Evolutionary conservation across 1,284 basidiomycete genomes (phyloP).

Genomic region (Trametes hirsuta): DNA sequence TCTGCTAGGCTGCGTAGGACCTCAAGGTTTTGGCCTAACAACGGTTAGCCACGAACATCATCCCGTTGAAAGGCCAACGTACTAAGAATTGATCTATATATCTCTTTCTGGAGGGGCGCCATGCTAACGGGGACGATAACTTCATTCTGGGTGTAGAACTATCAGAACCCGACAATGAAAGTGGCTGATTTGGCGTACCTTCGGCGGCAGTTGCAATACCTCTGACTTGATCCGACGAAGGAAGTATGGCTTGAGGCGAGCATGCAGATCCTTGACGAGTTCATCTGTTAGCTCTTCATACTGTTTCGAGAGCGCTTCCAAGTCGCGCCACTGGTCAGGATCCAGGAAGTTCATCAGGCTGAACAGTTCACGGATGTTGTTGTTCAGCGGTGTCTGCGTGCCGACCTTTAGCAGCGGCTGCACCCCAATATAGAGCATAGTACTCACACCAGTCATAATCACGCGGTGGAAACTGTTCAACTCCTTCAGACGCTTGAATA

Average conservation of each 20-base stretch:
- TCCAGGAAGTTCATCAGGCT: conserved; percentile 96
- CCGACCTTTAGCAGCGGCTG: not conserved
- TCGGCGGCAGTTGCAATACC: conserved; percentile 89
- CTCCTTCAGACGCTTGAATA: conserved; percentile 85
- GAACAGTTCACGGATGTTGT: conserved; percentile 94
- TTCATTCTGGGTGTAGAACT: conserved; percentile 59
- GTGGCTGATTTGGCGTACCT: conserved; percentile 52
- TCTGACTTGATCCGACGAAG: conserved; percentile 91
- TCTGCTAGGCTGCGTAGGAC: conserved; percentile 63
- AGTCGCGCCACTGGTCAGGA: conserved; percentile 71
- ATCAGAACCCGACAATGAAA: not conserved
- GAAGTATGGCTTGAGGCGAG: conserved; percentile 86
- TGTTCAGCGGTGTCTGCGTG: conserved; percentile 88
- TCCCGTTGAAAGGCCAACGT: conserved; percentile 20
- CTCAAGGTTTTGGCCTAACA: conserved; percentile 67
- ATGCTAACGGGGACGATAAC: conserved; percentile 93
- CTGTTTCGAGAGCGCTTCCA: conserved; percentile 71
- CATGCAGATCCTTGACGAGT: conserved; percentile 78
- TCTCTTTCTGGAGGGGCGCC: conserved; percentile 85
- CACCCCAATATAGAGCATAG: too few species aligned
- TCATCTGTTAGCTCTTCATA: conserved; percentile 80
- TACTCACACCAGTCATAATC: conserved; percentile 84
- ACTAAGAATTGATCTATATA: conserved; percentile 87
- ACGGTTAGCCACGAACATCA: not conserved
- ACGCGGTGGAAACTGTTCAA: conserved; percentile 82